Evolutionary conservation across 31 red algal species (phyloP).

Genomic region (Porphyra umbilicalis): DNA sequence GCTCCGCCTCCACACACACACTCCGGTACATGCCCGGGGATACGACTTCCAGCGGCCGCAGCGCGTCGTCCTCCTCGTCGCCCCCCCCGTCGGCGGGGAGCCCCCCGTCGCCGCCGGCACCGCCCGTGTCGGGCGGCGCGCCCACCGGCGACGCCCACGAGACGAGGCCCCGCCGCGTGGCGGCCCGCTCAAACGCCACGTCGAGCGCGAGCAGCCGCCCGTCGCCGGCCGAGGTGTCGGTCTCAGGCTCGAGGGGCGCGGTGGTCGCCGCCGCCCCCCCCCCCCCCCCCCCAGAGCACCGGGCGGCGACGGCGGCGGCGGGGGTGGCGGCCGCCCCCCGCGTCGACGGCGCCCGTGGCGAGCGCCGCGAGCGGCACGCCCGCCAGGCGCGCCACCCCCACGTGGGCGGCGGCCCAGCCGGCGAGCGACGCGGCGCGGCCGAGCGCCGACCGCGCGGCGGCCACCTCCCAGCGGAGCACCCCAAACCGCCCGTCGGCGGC

Average conservation of each 20-base stretch:
- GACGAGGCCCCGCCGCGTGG: neutral
- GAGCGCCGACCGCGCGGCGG: neutral
- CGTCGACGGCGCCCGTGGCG: neutral
- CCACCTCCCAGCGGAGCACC: neutral
- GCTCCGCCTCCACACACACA: constrained; percentile 76
- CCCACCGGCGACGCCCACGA: neutral
- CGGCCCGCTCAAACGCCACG: neutral
- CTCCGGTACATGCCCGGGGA: constrained; percentile 68
- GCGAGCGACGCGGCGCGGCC: neutral
- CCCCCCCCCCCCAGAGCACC: too few relatives aligned
- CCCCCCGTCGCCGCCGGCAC: constrained; percentile 23
- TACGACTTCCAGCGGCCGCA: constrained; percentile 7
- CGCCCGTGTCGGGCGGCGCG: neutral
- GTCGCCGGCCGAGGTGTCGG: neutral
- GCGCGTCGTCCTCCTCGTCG: constrained; percentile 12
- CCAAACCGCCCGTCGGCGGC: neutral
- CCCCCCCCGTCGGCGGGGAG: constrained; percentile 1
- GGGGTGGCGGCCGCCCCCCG: neutral
- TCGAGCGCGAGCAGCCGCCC: neutral
- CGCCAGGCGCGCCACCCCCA: neutral
- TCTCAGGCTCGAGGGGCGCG: neutral
- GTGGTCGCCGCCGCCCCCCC: too few relatives aligned
- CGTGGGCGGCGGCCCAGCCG: neutral
- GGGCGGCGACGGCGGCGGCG: too few relatives aligned
- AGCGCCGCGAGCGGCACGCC: neutral